A percentile compares a stretch with the other conserved stretches of the same genome.
Conservation (phyloP, 2,329 filamentous ascomycete genomes). For the Fusarium chaquense region DNA sequence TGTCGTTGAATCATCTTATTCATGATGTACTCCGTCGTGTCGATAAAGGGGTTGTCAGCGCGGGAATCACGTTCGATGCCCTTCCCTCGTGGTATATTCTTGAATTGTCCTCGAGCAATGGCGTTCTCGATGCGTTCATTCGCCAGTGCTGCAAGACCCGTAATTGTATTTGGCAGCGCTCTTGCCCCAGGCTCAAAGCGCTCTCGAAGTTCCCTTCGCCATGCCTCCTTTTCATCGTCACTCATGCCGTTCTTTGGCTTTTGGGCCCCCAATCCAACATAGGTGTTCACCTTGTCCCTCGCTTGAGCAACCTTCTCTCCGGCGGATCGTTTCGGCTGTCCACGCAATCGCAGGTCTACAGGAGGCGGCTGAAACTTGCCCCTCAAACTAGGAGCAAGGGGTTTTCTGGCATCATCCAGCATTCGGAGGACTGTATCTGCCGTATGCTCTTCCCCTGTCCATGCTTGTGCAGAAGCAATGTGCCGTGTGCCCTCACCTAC, state of each 20-base stretch:
- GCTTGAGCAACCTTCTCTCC: conserved; percentile 66
- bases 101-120: conserved; percentile 90
- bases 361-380: conserved; percentile 61
- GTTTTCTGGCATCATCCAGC: conserved; percentile 82
- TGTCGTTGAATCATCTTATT: conserved; percentile 98
- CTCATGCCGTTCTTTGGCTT: conserved; percentile 66
- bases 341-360: conserved; percentile 65
- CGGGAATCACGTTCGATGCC: conserved; percentile 84
- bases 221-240: conserved; percentile 77
- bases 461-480: conserved; percentile 75
- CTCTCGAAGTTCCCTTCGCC: conserved; percentile 80
- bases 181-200: conserved; percentile 81
- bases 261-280: conserved; percentile 62
- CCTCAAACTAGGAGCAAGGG: conserved; percentile 65
- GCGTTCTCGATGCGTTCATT: conserved; percentile 95
- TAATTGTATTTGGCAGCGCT: conserved; percentile 79
- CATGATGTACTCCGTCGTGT: conserved; percentile 98
- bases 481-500: conserved; percentile 76
- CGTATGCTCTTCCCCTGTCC: conserved; percentile 81
- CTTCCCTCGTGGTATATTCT: conserved; percentile 82
- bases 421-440: conserved; percentile 86
- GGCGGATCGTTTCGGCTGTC: conserved; percentile 54
- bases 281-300: conserved; percentile 67
- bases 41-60: conserved; percentile 88
- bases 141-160: conserved; percentile 83